phyloP scores from a whole-genome alignment of 305 asterid genomes.

The Solanum hybrid region DNA sequence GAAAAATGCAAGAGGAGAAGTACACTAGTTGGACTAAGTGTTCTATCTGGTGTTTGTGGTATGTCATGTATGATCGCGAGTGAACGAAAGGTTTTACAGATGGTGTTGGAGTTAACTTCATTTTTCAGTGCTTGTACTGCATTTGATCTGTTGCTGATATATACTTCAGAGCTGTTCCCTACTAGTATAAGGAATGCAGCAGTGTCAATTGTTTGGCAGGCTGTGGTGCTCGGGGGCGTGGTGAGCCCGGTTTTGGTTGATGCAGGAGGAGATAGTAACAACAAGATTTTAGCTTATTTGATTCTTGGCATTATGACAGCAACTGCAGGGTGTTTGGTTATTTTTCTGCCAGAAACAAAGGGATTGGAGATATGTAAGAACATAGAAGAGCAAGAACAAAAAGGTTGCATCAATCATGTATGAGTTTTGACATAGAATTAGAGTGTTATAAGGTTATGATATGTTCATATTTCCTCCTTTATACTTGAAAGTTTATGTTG shows the following conservation, averaged over 20 bases:
- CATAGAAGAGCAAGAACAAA: neutral
- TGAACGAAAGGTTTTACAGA: slow-evolving; percentile 14
- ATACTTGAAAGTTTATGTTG: neutral
- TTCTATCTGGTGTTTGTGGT: slow-evolving; percentile 39
- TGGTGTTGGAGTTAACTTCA: slow-evolving; percentile 17
- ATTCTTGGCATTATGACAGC: slow-evolving; percentile 38
- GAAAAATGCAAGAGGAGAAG: slow-evolving; percentile 31
- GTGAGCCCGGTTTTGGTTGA: slow-evolving; percentile 20
- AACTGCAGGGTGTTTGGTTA: slow-evolving; percentile 26
- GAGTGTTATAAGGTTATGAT: neutral
- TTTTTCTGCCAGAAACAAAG: slow-evolving; percentile 47
- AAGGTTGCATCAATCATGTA: neutral
- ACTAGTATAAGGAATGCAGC: slow-evolving; percentile 25
- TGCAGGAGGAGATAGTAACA: slow-evolving; percentile 23
- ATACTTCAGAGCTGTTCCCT: slow-evolving; percentile 21
- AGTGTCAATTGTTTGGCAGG: slow-evolving; percentile 20
- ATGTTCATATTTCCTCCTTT: neutral
- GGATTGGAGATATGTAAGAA: neutral
- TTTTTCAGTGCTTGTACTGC: slow-evolving; percentile 22
- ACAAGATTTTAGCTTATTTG: slow-evolving; percentile 27
- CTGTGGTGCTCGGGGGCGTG: slow-evolving; percentile 27
- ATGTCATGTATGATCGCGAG: slow-evolving; percentile 25
- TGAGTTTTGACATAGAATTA: neutral
- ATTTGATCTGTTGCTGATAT: slow-evolving; percentile 17
- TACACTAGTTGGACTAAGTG: slow-evolving; percentile 20